Conservation (phyloP, 768 basidiomycete genomes). For the Gymnopilus dilepis region DNA sequence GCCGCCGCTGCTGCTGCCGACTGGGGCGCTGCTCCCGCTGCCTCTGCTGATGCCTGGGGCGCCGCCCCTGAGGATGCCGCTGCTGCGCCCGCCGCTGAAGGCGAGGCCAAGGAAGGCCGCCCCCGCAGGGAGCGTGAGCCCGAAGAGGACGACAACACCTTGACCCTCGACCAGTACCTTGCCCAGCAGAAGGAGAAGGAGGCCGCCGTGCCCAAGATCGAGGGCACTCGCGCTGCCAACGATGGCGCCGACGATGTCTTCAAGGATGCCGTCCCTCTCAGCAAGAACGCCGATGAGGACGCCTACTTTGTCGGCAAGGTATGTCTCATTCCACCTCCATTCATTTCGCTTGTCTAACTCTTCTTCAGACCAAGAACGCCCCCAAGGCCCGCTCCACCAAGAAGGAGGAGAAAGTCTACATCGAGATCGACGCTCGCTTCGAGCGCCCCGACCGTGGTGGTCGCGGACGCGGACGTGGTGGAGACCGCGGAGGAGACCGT, state of each 20-base stretch:
- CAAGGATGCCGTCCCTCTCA: constrained; percentile 71
- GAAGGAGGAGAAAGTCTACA: constrained; percentile 89
- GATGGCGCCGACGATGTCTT: constrained; percentile 76
- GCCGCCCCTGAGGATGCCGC: constrained; percentile 31
- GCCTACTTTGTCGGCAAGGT: constrained; percentile 94
- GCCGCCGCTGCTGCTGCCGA: constrained; percentile 33
- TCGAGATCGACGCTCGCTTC: constrained; percentile 92
- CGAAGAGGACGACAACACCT: constrained; percentile 92
- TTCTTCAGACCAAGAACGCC: constrained; percentile 59
- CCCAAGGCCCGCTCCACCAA: constrained; percentile 74
- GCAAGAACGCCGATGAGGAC: constrained; percentile 73
- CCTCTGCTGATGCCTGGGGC: constrained; percentile 51
- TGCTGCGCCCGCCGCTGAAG: constrained; percentile 45
- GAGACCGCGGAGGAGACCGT: constrained; percentile 41
- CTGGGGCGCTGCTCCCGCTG: constrained; percentile 45
- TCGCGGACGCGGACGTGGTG: constrained; percentile 46
- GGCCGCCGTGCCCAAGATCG: constrained; percentile 74
- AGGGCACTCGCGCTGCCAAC: constrained; percentile 76
- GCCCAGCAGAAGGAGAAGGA: constrained; percentile 78
- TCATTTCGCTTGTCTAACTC: constrained; percentile 7
- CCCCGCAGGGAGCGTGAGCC: constrained; percentile 60
- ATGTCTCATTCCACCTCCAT: constrained; percentile 22
- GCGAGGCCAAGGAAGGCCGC: constrained; percentile 43
- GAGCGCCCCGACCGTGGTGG: constrained; percentile 76
- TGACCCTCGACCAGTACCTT: constrained; percentile 93